These are phyloP conservation scores for Leptosphaerulina australis DNA, from an alignment of 2,329 filamentous ascomycete genomes.

Conservation along the genomic window DNA sequence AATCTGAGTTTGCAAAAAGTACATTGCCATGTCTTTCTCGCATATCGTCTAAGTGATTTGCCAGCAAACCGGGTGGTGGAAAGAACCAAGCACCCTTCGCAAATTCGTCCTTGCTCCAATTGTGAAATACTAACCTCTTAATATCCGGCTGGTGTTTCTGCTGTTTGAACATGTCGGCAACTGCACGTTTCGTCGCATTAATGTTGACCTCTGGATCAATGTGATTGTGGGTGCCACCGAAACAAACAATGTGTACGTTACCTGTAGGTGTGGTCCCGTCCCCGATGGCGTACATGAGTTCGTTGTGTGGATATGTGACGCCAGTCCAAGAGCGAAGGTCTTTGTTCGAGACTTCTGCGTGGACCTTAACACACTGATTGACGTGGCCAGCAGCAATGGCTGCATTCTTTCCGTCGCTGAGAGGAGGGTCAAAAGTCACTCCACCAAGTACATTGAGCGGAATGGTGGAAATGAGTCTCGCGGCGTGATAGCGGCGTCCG, in stretches of 20 bases:
- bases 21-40: constrained; percentile 52
- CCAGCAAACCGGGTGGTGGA: constrained; percentile 46
- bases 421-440: constrained; percentile 51
- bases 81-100: constrained; percentile 52
- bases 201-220: constrained; percentile 54
- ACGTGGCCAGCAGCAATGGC: constrained; percentile 52
- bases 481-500: constrained; percentile 34
- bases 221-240: constrained; percentile 53
- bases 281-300: constrained; percentile 53
- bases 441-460: constrained; percentile 54
- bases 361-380: constrained; percentile 56
- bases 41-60: constrained; percentile 51
- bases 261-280: constrained; percentile 51
- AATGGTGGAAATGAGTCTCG: constrained; percentile 51
- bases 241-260: constrained; percentile 57
- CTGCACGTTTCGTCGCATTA: constrained; percentile 39
- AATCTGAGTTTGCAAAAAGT: constrained; percentile 57
- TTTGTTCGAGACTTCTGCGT: constrained; percentile 52
- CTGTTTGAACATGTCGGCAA: constrained; percentile 38
- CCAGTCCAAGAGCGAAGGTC: constrained; percentile 54
- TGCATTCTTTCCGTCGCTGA: constrained; percentile 44
- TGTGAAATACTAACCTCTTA: constrained; percentile 52
- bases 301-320: constrained; percentile 53
- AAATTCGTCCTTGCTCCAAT: constrained; percentile 57
- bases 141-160: constrained; percentile 15